Percentiles rank a stretch among this genome's conserved stretches.
These are phyloP conservation scores for Penicillium steckii DNA, from an alignment of 495 filamentous ascomycete genomes.

Conservation along the genomic window DNA sequence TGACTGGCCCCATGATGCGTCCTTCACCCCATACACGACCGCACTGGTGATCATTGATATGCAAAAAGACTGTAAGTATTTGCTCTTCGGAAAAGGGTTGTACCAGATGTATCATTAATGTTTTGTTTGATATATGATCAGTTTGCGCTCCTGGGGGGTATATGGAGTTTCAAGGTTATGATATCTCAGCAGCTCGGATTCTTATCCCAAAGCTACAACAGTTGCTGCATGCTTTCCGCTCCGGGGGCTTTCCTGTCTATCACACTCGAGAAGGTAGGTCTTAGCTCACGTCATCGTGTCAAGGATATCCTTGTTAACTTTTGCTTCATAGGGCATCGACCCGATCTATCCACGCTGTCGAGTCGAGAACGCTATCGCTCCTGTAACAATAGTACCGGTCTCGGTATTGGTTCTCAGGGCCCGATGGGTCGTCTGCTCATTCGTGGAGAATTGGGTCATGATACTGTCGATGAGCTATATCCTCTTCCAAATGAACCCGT, in stretches of 20 bases:
- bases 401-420: slow-evolving; percentile 60
- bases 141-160: slow-evolving; percentile 61
- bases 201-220: slow-evolving; percentile 55
- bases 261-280: slow-evolving; percentile 60
- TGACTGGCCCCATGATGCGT: slow-evolving; percentile 61
- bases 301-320: slow-evolving; percentile 12
- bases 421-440: slow-evolving; percentile 64
- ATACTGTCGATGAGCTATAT: slow-evolving; percentile 57
- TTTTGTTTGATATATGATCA: slow-evolving; percentile 23
- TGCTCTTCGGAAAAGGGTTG: no score
- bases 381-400: slow-evolving; percentile 49
- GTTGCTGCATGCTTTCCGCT: slow-evolving; percentile 58
- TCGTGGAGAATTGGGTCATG: slow-evolving; percentile 63
- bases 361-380: slow-evolving; percentile 55
- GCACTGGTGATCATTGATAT: slow-evolving; percentile 71
- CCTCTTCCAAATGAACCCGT: slow-evolving; percentile 57
- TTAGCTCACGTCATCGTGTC: not conserved
- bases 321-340: slow-evolving; percentile 52
- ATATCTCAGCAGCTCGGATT: slow-evolving; percentile 48
- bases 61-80: slow-evolving; percentile 64
- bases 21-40: slow-evolving; percentile 56
- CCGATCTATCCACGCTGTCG: slow-evolving; percentile 59
- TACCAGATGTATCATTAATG: not conserved
- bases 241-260: slow-evolving; percentile 59
- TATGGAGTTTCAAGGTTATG: slow-evolving; percentile 58